These are phyloP conservation scores for Amylocystis lapponica DNA, from an alignment of 768 basidiomycete species.

Conservation along the genomic window DNA sequence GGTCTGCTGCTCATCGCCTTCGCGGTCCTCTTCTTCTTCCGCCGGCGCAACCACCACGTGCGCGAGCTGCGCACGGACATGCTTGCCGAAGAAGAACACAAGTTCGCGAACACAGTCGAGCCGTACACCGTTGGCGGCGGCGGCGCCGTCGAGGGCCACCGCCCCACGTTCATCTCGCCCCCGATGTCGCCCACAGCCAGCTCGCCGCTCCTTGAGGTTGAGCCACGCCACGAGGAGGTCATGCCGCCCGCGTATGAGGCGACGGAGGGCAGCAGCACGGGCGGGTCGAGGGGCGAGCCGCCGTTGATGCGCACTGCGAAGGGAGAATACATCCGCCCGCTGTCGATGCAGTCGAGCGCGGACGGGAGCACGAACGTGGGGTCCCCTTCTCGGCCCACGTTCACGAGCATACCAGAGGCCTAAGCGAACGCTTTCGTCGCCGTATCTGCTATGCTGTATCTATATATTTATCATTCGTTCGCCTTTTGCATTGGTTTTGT, in stretches of 20 bases:
- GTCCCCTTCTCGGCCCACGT: not conserved
- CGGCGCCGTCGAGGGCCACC: not conserved
- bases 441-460: not conserved
- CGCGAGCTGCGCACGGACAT: constrained; percentile 15
- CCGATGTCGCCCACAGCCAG: constrained; percentile 4
- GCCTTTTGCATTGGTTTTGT: no score
- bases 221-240: constrained; percentile 5
- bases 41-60: constrained; percentile 14
- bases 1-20: constrained; percentile 20
- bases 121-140: constrained; percentile 18
- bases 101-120: constrained; percentile 18
- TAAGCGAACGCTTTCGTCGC: not conserved
- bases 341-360: not conserved
- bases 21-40: constrained; percentile 21
- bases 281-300: not conserved
- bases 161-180: not conserved
- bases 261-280: constrained; percentile 4
- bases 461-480: no score
- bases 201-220: constrained; percentile 11
- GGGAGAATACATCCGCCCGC: constrained; percentile 1
- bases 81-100: constrained; percentile 18
- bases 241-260: constrained; percentile 21
- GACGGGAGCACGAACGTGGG: no score
- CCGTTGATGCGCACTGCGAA: not conserved
- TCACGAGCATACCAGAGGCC: constrained; percentile 2